Evolutionary conservation across 2,329 filamentous ascomycete species (phyloP), one percentile per base, ranked within the genome.

Genomic region (Stachybotrys chlorohalonatus): DNA sequence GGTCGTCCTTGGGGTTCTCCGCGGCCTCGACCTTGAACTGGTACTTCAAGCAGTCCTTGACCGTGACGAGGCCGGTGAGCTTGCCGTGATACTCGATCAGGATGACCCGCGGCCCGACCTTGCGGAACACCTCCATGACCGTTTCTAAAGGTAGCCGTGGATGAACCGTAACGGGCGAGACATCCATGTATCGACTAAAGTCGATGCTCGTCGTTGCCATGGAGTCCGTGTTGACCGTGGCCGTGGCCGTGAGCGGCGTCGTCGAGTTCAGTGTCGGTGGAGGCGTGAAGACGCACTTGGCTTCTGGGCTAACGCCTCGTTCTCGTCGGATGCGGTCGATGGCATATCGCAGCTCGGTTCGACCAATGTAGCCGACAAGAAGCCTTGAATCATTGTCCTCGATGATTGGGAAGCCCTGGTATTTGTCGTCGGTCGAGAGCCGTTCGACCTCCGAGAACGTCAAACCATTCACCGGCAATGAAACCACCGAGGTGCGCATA

Each of bases 111-210:
- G 93, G 94, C 0, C 94, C 94, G 68, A 99, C 95, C 74, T 97
- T 99, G 69, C 93, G 93, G 77, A 99, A 99, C 11, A 99, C 79
- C 66, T 99, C 94, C 91, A 99, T 96, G 36, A 95, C 93, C 0
- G 94, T 99, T 72, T 99, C 94, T 0, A 99, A 83, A 0, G 93
- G 89, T 1, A 97, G 82, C 1, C 90, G 85, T 0, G 94, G 94
- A 66, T 99, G 94, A 1, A 92, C 92, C 0, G 91, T 89, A 2
- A 99, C 83, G 0, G 94, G 94, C 0, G 92, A 95, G 8, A 86
- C 80, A 67, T 99, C 93, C 53, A 96, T 86, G 66, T 93, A 97
- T 51, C 88, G 85, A 62, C 85, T 87, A 61, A 99, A 89, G 66
- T 97, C 90, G 39, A 96, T 69, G 1, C 73, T 78, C 7, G 79